Percentiles rank a stretch among this genome's conserved stretches.
Evolutionary conservation across 176 grass and related monocot species (phyloP).

Genomic region (Saccharum spontaneum): DNA sequence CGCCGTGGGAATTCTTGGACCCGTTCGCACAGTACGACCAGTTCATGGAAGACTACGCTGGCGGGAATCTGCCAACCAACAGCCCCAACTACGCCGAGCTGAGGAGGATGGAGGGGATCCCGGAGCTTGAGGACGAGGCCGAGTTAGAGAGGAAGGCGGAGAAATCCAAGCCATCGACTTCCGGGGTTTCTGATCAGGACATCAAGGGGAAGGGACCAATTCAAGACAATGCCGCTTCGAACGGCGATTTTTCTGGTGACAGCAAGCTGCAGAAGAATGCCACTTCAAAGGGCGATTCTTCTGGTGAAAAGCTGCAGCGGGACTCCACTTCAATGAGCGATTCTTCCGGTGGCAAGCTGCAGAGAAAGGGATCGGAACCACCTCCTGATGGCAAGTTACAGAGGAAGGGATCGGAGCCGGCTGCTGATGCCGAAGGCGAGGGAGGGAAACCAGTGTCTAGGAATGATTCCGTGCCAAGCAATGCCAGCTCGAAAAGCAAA

Average conservation of each 20-base stretch:
- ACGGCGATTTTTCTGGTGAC: constrained; percentile 1
- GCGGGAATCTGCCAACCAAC: constrained; percentile 30
- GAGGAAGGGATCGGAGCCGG: neutral
- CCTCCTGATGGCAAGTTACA: neutral
- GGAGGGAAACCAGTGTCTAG: neutral
- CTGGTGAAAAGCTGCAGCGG: constrained; percentile 4
- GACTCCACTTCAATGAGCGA: neutral
- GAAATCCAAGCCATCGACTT: constrained; percentile 16
- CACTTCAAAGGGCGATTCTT: neutral
- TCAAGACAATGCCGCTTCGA: constrained; percentile 6
- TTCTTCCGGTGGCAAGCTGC: constrained; percentile 7
- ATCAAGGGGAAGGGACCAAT: constrained; percentile 31
- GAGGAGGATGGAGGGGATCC: constrained; percentile 81
- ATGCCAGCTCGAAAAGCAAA: constrained; percentile 24
- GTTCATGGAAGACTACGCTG: constrained; percentile 41
- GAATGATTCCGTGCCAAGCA: constrained; percentile 1
- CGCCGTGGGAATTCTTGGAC: constrained; percentile 78
- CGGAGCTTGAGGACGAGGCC: constrained; percentile 84
- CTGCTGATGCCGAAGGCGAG: neutral
- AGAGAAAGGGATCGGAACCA: constrained; percentile 14
- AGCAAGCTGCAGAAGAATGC: constrained; percentile 5
- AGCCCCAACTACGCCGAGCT: constrained; percentile 64
- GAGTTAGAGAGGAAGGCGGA: constrained; percentile 32
- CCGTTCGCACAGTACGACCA: constrained; percentile 63
- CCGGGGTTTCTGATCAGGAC: neutral